A percentile compares a stretch with the other conserved stretches of the same genome.
These are phyloP conservation scores for Tetradesmus lagerheimii DNA, from an alignment of 139 green algal genomes.

Conservation along the genomic window DNA sequence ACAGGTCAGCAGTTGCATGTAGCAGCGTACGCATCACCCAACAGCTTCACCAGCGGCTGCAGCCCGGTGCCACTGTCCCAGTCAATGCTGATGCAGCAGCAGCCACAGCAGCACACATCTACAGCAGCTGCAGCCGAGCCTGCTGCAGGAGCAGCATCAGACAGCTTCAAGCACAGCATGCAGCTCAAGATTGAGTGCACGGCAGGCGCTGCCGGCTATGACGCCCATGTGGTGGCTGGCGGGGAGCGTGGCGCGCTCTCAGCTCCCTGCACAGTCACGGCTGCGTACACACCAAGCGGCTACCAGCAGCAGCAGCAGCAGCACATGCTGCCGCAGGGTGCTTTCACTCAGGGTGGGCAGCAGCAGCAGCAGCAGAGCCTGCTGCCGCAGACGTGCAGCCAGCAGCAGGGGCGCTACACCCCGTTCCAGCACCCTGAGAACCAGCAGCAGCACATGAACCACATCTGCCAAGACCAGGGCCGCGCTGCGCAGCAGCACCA, in stretches of 20 bases:
- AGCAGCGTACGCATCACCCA: neutral
- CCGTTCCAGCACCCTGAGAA: slow-evolving; percentile 24
- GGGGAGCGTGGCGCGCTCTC: neutral
- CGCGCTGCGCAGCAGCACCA: neutral
- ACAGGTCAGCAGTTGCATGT: neutral
- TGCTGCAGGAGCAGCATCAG: neutral
- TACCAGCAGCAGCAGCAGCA: neutral
- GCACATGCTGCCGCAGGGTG: neutral
- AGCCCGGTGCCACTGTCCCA: neutral
- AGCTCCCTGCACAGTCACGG: slow-evolving; percentile 15
- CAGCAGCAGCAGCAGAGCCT: slow-evolving; percentile 2
- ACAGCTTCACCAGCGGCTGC: neutral
- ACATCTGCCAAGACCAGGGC: slow-evolving; percentile 11
- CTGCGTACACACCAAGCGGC: slow-evolving; percentile 9
- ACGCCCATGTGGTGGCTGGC: neutral
- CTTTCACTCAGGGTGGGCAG: slow-evolving; percentile 4
- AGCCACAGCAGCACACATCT: neutral
- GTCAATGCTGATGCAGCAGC: neutral
- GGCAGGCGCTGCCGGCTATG: neutral
- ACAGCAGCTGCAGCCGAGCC: neutral
- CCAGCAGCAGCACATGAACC: slow-evolving; percentile 45
- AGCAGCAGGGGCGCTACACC: slow-evolving; percentile 17
- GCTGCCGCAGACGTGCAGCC: neutral
- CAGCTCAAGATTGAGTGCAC: neutral
- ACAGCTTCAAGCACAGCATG: neutral